phyloP scores from a whole-genome alignment of 805 yeast species.

The Tanozyma kutaoensis region DNA sequence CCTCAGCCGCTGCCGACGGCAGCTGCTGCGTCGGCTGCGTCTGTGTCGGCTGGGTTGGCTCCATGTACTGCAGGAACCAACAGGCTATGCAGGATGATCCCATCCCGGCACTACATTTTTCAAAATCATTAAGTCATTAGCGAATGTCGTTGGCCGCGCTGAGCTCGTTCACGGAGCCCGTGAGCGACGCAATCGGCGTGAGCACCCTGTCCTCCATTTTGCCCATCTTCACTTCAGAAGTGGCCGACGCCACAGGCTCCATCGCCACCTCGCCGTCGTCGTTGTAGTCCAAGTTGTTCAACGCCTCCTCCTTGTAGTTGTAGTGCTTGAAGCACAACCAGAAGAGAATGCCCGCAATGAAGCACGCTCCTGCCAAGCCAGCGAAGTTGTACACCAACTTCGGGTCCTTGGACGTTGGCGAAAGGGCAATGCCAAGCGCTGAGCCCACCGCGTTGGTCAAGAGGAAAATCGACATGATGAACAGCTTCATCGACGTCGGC shows the following conservation, averaged over 20 bases:
- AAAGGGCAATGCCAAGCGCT: constrained; percentile 50
- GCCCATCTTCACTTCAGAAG: too few relatives aligned
- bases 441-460: constrained; percentile 68
- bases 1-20: constrained; percentile 5
- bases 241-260: neutral
- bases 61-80: neutral
- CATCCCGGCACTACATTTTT: too few relatives aligned
- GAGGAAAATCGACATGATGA: constrained; percentile 49
- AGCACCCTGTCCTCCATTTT: too few relatives aligned
- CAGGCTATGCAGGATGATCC: too few relatives aligned
- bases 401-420: constrained; percentile 57
- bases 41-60: constrained; percentile 22
- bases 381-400: constrained; percentile 57
- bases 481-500: constrained; percentile 54
- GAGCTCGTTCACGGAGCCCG: too few relatives aligned
- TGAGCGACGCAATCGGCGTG: too few relatives aligned
- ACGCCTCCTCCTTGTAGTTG: constrained; percentile 43
- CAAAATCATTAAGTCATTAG: too few relatives aligned
- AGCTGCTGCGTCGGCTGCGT: constrained; percentile 11
- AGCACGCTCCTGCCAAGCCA: constrained; percentile 47
- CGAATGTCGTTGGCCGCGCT: too few relatives aligned
- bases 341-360: constrained; percentile 47
- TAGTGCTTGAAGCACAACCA: constrained; percentile 44
- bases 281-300: constrained; percentile 35
- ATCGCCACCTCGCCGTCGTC: constrained; percentile 2